Evolutionary conservation across 1,284 basidiomycete genomes (phyloP).

Genomic region (Ustilago crameri): DNA sequence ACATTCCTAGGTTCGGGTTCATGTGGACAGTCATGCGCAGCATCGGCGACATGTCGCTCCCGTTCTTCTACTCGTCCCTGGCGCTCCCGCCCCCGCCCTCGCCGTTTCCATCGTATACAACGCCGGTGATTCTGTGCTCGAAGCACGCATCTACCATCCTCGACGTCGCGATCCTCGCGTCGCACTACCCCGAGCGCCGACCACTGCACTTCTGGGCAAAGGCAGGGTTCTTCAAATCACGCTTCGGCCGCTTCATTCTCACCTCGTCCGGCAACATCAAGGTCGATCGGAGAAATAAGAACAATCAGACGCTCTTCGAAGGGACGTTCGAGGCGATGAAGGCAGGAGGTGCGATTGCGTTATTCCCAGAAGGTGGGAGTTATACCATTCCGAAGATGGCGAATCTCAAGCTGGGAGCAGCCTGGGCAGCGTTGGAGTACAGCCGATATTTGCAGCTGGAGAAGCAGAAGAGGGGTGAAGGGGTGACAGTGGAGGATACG

Average conservation of each 20-base stretch:
- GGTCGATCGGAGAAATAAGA: constrained; percentile 90
- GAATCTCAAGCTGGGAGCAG: constrained; percentile 93
- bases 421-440: constrained; percentile 94
- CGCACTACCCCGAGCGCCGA: constrained; percentile 79
- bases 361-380: constrained; percentile 87
- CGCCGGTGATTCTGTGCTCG: constrained; percentile 49
- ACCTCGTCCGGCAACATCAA: constrained; percentile 92
- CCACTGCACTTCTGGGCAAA: constrained; percentile 95
- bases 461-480: not conserved
- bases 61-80: constrained; percentile 52
- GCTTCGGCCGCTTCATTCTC: constrained; percentile 79
- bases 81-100: constrained; percentile 18
- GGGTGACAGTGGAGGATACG: constrained; percentile 32
- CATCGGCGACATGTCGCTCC: constrained; percentile 50
- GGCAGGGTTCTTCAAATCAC: constrained; percentile 74
- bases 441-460: constrained; percentile 70
- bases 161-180: constrained; percentile 68
- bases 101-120: constrained; percentile 27
- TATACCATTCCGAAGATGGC: constrained; percentile 88
- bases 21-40: constrained; percentile 58
- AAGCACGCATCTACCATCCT: constrained; percentile 71
- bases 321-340: constrained; percentile 88
- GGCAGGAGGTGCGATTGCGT: constrained; percentile 81
- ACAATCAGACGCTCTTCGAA: constrained; percentile 86
- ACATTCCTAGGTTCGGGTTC: constrained; percentile 43